Base-by-base conservation (phyloP, 768 basidiomycete species). In the Chlorophyllum brunneum region DNA sequence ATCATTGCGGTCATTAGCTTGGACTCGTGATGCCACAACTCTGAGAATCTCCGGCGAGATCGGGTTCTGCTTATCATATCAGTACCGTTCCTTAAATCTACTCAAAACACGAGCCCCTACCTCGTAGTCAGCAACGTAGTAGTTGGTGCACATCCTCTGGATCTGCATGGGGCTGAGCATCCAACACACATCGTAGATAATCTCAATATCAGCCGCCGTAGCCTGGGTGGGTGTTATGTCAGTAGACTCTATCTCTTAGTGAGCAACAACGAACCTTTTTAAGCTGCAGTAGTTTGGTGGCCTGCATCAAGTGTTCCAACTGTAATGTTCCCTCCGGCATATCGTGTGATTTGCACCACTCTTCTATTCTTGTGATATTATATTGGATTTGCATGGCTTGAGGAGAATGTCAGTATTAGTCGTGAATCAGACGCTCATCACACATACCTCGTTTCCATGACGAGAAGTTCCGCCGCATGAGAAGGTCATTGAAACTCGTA, bases 361-460 rank as follows among this genome's bases (percentile, higher is more conserved):
- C 95, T 63, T 95, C 92, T 62, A 95, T 89, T 23, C 90, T 84
- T 26, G 95, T 98, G 65, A 98, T 97, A 65, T 98, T 98, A 69
- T 99, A 99, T 67, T 99, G 97, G 53, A 99, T 98, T 80, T 99
- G 97, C 97, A 99, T 98, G 3, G 97, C 97, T 98, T 57, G 50
- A 31, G 31, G 52, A 27, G 11, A 13, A 27, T 24, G 18, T 59
- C 16, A 57, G 52, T 16, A n/a, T 29, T 44, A 13, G 26, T 23
- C 2, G 41, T 8, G 34, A 2, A 48, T 37, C 23, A 18, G 27
- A 48, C 11, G 34, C 20, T 27, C 23, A 13, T 29, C 18, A 20
- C 18, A 73, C 79, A 48, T 60, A 95, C 95, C 95, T 79, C 97
- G 83, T 71, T 99, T 99, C 97, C 97, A 99, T 5, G 95, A 98